Evolutionary conservation across 2,329 filamentous ascomycete genomes (phyloP), one percentile per base, ranked within the genome.

Genomic region (Penicillium sp.): DNA sequence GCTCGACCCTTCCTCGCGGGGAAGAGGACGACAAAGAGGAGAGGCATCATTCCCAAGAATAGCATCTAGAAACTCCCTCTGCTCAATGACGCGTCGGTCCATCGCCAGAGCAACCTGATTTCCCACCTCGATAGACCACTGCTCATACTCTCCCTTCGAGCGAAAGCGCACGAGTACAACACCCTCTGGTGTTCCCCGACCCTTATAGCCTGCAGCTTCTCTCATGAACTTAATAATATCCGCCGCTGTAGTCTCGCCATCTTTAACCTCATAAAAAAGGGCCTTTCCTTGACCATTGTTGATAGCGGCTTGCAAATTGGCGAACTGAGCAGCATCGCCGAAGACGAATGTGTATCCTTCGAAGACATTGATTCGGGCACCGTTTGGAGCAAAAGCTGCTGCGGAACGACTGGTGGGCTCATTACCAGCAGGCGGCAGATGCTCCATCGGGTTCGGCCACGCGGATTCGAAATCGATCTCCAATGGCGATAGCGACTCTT

Each of bases 311-410:
- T 88, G 73, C 4, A 98, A 75, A 55, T 81, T 89, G 6, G 88
- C 82, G 66, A 84, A 89, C 66, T 97, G 92, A 2, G 75, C 75
- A 46, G 80, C 70, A 46, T 91, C 84, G 57, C 91, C 86, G 62
- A 97, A 95, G 3, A 98, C 77, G 63, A 97, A 96, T 0, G 86
- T 92, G 62, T 91, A 93, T 2, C 88, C 88, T 9, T 88, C 82
- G 58, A 98, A 97, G 0, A 98, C 77, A 25, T 84, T 82, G 6
- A 75, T 73, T 18, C 93, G 81, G 13, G 72, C 70, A 0, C 75
- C 56, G 54, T 92, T 81, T 0, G 93, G 92, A 6, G 78, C 76
- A 64, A 95, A 92, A 10, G 83, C 80, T n/a, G 81, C 79, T 8
- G 81, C 75, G 0, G 84, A 80, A 42, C 86, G 81, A 31, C 84